Percentiles rank a stretch among this genome's conserved stretches.
These are phyloP conservation scores for Amylocystis lapponica DNA, from an alignment of 768 basidiomycete genomes.

Conservation along the genomic window DNA sequence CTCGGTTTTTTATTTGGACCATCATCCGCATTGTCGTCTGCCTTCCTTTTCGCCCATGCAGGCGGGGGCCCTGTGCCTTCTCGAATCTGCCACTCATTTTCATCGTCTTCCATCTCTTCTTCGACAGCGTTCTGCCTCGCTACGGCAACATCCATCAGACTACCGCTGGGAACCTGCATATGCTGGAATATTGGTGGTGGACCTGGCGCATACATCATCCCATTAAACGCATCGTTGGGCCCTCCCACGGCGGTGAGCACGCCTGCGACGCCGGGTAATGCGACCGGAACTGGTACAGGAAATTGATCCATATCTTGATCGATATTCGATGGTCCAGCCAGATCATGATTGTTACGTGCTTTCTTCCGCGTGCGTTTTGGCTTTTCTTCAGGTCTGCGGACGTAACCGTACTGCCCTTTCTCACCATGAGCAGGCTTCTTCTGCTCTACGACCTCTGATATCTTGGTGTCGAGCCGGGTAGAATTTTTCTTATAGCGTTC, in stretches of 20 bases:
- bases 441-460: slow-evolving; percentile 60
- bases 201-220: neutral
- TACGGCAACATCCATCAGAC: slow-evolving; percentile 27
- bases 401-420: slow-evolving; percentile 80
- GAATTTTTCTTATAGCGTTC: slow-evolving; percentile 86
- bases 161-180: slow-evolving; percentile 5
- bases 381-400: slow-evolving; percentile 70
- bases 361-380: slow-evolving; percentile 33
- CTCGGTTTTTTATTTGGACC: slow-evolving; percentile 39
- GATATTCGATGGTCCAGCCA: slow-evolving; percentile 10
- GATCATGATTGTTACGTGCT: neutral
- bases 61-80: slow-evolving; percentile 58
- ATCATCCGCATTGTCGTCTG: slow-evolving; percentile 29
- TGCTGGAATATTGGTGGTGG: slow-evolving; percentile 9
- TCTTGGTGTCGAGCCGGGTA: slow-evolving; percentile 55
- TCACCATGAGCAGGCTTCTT: slow-evolving; percentile 65
- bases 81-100: slow-evolving; percentile 61
- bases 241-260: slow-evolving; percentile 9
- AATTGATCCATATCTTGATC: slow-evolving; percentile 10
- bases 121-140: slow-evolving; percentile 44
- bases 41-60: slow-evolving; percentile 60
- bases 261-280: slow-evolving; percentile 8
- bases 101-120: slow-evolving; percentile 64
- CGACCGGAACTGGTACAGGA: slow-evolving; percentile 14
- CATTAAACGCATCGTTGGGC: slow-evolving; percentile 7